A percentile compares a stretch with the other conserved stretches of the same genome.
phyloP scores from a whole-genome alignment of 1,139 yeast species.

The Protomyces inouyei region DNA sequence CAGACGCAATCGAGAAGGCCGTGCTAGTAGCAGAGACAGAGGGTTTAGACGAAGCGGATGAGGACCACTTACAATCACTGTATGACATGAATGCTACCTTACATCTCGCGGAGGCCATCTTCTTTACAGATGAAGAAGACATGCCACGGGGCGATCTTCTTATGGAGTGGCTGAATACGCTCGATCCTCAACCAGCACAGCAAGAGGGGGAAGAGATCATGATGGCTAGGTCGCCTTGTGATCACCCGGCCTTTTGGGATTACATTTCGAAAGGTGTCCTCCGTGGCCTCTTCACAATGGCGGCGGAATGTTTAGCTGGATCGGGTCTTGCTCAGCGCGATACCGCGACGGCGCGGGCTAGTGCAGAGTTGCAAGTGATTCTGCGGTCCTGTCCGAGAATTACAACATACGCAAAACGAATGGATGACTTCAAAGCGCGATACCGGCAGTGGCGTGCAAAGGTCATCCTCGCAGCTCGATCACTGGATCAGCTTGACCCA shows the following conservation, averaged over 20 bases:
- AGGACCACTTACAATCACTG: neutral
- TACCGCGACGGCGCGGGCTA: constrained; percentile 24
- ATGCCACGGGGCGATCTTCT: constrained; percentile 13
- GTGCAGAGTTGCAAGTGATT: constrained; percentile 27
- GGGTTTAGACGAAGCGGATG: constrained; percentile 14
- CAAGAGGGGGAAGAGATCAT: constrained; percentile 34
- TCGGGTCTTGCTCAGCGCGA: constrained; percentile 30
- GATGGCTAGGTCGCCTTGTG: constrained; percentile 33
- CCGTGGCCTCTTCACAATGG: constrained; percentile 59
- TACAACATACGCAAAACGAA: neutral
- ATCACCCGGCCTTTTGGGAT: constrained; percentile 60
- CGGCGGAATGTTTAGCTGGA: constrained; percentile 37
- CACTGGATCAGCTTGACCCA: constrained; percentile 24
- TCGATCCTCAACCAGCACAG: constrained; percentile 33
- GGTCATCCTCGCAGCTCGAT: constrained; percentile 29
- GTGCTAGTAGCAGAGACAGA: constrained; percentile 9
- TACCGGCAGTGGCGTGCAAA: constrained; percentile 33
- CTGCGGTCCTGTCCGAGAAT: constrained; percentile 32
- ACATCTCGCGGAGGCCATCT: constrained; percentile 27
- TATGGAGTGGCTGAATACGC: constrained; percentile 33
- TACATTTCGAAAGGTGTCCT: constrained; percentile 54
- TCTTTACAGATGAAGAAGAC: constrained; percentile 16
- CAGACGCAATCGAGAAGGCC: constrained; percentile 6
- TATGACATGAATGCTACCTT: constrained; percentile 8
- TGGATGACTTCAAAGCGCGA: constrained; percentile 21